Base-by-base conservation (phyloP, 2,329 filamentous ascomycete genomes). In the Diaporthe capsici region DNA sequence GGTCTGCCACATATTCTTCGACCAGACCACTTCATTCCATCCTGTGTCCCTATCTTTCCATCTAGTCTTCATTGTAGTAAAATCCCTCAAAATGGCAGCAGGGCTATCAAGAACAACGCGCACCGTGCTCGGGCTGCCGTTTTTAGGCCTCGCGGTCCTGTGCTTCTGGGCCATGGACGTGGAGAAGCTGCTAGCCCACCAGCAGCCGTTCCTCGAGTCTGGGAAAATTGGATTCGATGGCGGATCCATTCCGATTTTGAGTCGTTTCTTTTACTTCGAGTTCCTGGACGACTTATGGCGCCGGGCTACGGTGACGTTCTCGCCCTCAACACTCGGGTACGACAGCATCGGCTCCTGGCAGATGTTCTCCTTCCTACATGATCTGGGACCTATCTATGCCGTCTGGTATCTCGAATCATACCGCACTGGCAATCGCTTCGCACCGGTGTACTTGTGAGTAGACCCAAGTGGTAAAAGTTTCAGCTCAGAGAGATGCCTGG, bases 341-440 rank as follows among this genome's bases (percentile, higher is more conserved):
- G 57, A 60, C 20, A 15, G 34, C 57, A 60, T 60, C 20, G n/a
- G 57, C 57, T 60, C 57, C 20, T 60, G 57, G 57, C 57, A 60
- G 34, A n/a, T 39, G 34, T 60, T 60, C 10, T 60, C 57, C 20
- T 60, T 60, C 57, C 34, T 60, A 34, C 20, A 60, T 34, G 51
- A 55, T n/a, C 51, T 55, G n/a, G 51, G 51, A 10, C 51, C 51
- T 9, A 7, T 55, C 10, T 55, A 55, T n/a, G 51, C 51, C 25
- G 51, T 55, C 12, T 55, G 51, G 51, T 55, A 25, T 28, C 51
- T 55, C 12, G n/a, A 55, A 7, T 31, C 25, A 28, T 55, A 22
- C 51, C 51, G 51, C 25, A n/a, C 5, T 25, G 51, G 51, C 3
- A 55, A 55, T 13, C 51, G 51, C 4, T 55, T 55, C 25, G 28